Conservation (phyloP, 2,329 filamentous ascomycete species). For the Paecilomyces sp. region DNA sequence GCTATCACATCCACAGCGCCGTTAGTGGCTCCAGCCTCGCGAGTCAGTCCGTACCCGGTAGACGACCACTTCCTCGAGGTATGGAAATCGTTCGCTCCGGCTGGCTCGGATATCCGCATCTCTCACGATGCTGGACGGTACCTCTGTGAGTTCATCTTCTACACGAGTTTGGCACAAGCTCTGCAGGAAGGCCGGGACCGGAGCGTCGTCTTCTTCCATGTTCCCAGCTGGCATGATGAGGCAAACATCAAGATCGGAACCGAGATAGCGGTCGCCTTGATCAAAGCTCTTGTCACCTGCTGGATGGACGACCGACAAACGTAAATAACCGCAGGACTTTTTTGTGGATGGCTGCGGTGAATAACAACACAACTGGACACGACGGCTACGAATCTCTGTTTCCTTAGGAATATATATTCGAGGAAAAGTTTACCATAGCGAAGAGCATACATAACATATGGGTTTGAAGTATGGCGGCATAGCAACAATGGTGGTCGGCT, state of each 20-base stretch:
- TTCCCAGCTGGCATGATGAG: slow-evolving; percentile 54
- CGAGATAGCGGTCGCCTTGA: slow-evolving; percentile 35
- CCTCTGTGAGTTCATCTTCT: slow-evolving; percentile 74
- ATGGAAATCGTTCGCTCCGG: slow-evolving; percentile 26
- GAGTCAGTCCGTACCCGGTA: slow-evolving; percentile 20
- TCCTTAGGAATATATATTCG: neutral
- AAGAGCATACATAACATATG: no score
- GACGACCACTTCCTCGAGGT: slow-evolving; percentile 24
- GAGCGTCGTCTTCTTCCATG: slow-evolving; percentile 64
- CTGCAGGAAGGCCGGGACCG: slow-evolving; percentile 21
- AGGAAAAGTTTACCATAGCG: no score
- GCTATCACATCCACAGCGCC: neutral
- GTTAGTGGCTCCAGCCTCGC: neutral
- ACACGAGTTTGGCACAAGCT: slow-evolving; percentile 53
- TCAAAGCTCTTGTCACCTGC: slow-evolving; percentile 34
- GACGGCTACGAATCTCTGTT: neutral
- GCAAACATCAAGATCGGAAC: slow-evolving; percentile 33
- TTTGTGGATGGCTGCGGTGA: neutral
- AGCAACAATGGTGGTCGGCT: neutral
- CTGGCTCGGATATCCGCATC: slow-evolving; percentile 41
- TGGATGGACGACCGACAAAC: slow-evolving; percentile 26
- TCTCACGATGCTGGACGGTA: slow-evolving; percentile 67
- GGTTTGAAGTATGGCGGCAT: neutral
- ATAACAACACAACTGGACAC: neutral
- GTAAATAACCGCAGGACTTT: neutral